phyloP scores from a whole-genome alignment of 306 rosid species.

The Cucumis sativus region Cucumber_9930_V3 NC_026659.2:4770501-4771000 shows the following conservation, averaged over 20 bases:
- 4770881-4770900: neutral
- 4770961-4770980: neutral
- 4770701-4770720: neutral
- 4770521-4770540: neutral
- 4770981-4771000: neutral
- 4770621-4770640: constrained; percentile 45
- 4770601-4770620: constrained; percentile 71
- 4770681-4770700: neutral
- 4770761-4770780: neutral
- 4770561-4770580: constrained; percentile 44
- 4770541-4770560: constrained; percentile 4
- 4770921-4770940: neutral
- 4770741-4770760: neutral
- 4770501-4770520: neutral
- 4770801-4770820: neutral
- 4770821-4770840: neutral
- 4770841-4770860: neutral
- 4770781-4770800: neutral
- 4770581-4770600: constrained; percentile 63
- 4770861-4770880: neutral
- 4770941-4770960: neutral
- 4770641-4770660: neutral
- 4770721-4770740: neutral
- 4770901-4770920: neutral
- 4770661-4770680: neutral